phyloP scores from a whole-genome alignment of 139 green algal genomes.

The Nannochloris sp. region DNA sequence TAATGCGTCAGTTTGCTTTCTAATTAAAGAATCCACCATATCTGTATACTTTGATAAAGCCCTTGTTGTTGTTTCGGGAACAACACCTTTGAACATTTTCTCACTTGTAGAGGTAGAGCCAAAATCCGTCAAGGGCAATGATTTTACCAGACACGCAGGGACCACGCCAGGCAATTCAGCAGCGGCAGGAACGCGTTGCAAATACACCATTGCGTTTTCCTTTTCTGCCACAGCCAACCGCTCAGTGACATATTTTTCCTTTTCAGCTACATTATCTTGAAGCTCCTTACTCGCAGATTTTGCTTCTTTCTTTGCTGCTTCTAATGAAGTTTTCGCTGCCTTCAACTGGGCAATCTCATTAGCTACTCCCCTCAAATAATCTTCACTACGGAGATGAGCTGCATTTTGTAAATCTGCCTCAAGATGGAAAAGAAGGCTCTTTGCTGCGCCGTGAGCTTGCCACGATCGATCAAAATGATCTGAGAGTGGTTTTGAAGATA shows the following conservation, averaged over 20 bases:
- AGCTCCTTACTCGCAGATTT: slow-evolving; percentile 39
- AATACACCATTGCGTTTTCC: slow-evolving; percentile 49
- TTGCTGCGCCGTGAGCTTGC: slow-evolving; percentile 39
- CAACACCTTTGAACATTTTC: slow-evolving; percentile 56
- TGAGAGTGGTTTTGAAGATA: slow-evolving; percentile 36
- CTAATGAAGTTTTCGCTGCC: slow-evolving; percentile 26
- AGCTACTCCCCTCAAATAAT: slow-evolving; percentile 25
- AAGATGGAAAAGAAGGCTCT: slow-evolving; percentile 51
- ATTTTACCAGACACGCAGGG: slow-evolving; percentile 55
- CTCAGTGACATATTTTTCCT: slow-evolving; percentile 25
- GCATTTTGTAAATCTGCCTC: slow-evolving; percentile 50
- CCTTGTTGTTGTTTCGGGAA: slow-evolving; percentile 71
- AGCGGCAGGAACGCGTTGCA: slow-evolving; percentile 37
- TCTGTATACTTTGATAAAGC: slow-evolving; percentile 76
- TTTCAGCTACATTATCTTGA: slow-evolving; percentile 25
- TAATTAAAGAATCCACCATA: slow-evolving; percentile 74
- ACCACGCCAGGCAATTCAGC: slow-evolving; percentile 45
- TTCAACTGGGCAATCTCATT: slow-evolving; percentile 38
- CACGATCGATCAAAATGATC: slow-evolving; percentile 79
- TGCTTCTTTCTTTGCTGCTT: slow-evolving; percentile 20
- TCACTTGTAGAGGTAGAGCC: slow-evolving; percentile 14
- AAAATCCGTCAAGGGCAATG: slow-evolving; percentile 20
- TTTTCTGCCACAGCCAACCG: slow-evolving; percentile 36
- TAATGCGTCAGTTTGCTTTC: slow-evolving; percentile 51
- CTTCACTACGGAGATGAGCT: slow-evolving; percentile 17